Evolutionary conservation across 2,329 filamentous ascomycete genomes (phyloP), one percentile per base, ranked within the genome.

Genomic region (Fusarium devonianum): DNA sequence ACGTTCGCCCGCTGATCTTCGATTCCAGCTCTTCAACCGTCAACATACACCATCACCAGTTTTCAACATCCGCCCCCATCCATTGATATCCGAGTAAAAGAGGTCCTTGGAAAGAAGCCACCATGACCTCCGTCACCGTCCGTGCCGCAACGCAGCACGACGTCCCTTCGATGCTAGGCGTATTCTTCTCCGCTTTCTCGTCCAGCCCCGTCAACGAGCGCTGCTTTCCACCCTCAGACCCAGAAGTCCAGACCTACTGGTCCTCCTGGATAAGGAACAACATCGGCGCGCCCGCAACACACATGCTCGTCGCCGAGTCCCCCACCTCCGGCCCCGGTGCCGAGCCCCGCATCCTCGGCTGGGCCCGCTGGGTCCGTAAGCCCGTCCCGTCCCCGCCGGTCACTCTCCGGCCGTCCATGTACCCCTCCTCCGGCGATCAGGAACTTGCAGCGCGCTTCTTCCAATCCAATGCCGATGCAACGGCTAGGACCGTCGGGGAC

Each of bases 401-500:
- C 17, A 65, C 62, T 14, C 55, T 72, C 25, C 53, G 58, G 2
- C 36, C 63, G 2, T 51, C 52, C 30, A 30, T 65, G 11, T 69
- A 62, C 34, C 63, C 66, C 6, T 41, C 58, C 8, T 38, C 45
- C 4, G 63, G 65, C 10, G 60, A 70, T 17, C 69, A 62, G 34
- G 59, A 59, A 19, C 59, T 75, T 9, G 76, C 73, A 1, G 63
- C 67, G 8, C 37, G 62, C 6, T 80, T 80, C 66, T 79, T 79
- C 40, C 67, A 68, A 42, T 55, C 53, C 5, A 70, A 68, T 16
- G 48, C 46, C 28, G 59, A 65, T 23, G 64, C 55, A 2, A 52
- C 56, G 13, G 30, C 25, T 6, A 46, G 60, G 9, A 34, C 70
- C 28, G 64, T 73, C 49, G 62, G 52, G 7, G 60, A 51, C 3